Conservation (phyloP, 2,329 filamentous ascomycete species). For the Metarhizium sp. region DNA sequence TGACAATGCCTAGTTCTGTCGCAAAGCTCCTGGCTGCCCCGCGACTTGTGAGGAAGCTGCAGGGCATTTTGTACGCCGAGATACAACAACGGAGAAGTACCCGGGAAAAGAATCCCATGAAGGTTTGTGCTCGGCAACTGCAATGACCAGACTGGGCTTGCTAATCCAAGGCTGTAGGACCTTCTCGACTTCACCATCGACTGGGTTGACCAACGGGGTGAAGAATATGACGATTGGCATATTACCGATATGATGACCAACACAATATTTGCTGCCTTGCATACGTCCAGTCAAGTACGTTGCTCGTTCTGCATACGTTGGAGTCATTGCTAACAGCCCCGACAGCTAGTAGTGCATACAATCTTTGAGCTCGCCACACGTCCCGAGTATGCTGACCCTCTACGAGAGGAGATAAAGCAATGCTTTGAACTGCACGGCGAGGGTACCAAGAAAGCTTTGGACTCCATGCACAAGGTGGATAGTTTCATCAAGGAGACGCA, state of each 20-base stretch:
- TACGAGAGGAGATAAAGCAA: slow-evolving; percentile 7
- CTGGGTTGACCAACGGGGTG: slow-evolving; percentile 6
- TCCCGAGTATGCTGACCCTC: slow-evolving; percentile 4
- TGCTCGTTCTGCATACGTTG: background rate
- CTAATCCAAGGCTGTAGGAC: slow-evolving; percentile 3
- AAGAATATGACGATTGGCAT: slow-evolving; percentile 3
- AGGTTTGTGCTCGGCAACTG: background rate
- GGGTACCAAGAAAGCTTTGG: slow-evolving; percentile 4
- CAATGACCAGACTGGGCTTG: background rate
- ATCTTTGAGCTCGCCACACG: slow-evolving; percentile 10
- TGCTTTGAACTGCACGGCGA: slow-evolving; percentile 7
- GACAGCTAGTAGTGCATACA: slow-evolving; percentile 1
- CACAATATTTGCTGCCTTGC: slow-evolving; percentile 8
- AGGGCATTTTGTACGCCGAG: slow-evolving; percentile 3
- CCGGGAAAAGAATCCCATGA: slow-evolving; percentile 4
- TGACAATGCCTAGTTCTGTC: background rate
- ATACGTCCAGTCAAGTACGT: slow-evolving; percentile 9
- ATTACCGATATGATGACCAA: slow-evolving; percentile 7
- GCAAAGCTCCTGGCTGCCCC: slow-evolving; percentile 3
- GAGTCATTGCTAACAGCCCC: background rate
- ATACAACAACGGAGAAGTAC: slow-evolving; percentile 3
- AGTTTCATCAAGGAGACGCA: slow-evolving; percentile 13
- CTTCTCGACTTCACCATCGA: slow-evolving; percentile 7
- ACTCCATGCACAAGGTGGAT: slow-evolving; percentile 9
- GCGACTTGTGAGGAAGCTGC: slow-evolving; percentile 1